Base-by-base conservation (phyloP, 179 eudicot genomes). In the Drosera spatulata region DNA sequence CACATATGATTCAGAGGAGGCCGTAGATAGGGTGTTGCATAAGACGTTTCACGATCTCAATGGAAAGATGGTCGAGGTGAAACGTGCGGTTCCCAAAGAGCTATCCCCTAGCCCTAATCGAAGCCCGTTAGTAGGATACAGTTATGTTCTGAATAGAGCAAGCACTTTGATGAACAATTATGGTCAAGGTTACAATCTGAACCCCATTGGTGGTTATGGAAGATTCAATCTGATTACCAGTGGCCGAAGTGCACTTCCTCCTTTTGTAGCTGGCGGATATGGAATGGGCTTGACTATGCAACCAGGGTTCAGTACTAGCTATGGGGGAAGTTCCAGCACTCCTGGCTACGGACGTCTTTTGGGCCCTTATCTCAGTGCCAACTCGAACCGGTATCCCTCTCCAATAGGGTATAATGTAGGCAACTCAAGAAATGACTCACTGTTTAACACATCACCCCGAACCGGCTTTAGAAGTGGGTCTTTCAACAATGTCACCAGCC, bases 11-110 rank as follows among this genome's bases (percentile, higher is more conserved):
- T 71, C 82, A 7, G 82, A 78, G 59, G 82, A 78, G 41, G 77
- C 82, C 3, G 82, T 78, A 57, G 82, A 78, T 37, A 72, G 79
- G 55, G 71, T 75, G 55, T 45, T 78, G 62, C 44, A 66, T 45
- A 75, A 58, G 53, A 71, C 71, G 33, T 78, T 78, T 41, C 82
- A 78, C 55, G 82, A 78, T 45, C 79, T 78, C 46, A 73, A 72
- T 69, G 77, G 82, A 38, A 78, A 78, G 55, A 68, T 69, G 82
- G 82, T 78, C n/a, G 82, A 78, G 72, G 82, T 78, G 50, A 78
- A 78, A 64, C 74, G 79, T 47, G 82, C 82, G 66, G 82, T 78
- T 66, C 82, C 82, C 42, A 78, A 78, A 51, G 82, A 78, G 57
- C 38, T 71, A 40, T 78, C 79, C 45, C 77, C 82, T 4, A 77